Evolutionary conservation across 306 rosid species (phyloP).

Genomic region (Abrus pulchellus): DNA sequence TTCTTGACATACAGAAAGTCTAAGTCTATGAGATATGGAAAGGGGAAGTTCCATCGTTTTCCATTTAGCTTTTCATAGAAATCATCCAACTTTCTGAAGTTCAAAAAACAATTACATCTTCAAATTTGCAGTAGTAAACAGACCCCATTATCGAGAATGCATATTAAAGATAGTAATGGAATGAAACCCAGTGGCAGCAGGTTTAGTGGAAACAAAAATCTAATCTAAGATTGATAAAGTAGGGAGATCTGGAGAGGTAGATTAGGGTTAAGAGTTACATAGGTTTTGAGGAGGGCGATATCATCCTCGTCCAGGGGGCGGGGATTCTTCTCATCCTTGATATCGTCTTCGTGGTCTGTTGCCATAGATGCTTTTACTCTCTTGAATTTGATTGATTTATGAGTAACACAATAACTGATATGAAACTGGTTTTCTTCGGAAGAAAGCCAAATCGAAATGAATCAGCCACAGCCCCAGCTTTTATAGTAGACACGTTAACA

Average conservation of each 20-base stretch:
- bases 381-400: too few relatives aligned
- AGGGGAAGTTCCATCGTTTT: too few relatives aligned
- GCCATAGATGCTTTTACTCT: constrained; percentile 56
- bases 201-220: neutral
- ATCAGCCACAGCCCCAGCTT: too few relatives aligned
- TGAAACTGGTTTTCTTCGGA: neutral
- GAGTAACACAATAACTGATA: too few relatives aligned
- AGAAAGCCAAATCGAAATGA: neutral
- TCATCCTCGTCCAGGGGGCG: constrained; percentile 93
- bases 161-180: neutral
- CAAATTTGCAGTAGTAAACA: neutral
- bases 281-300: constrained; percentile 86
- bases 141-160: neutral
- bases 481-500: too few relatives aligned
- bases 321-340: constrained; percentile 92
- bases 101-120: neutral
- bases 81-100: too few relatives aligned
- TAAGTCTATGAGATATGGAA: too few relatives aligned
- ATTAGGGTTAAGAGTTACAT: constrained; percentile 60
- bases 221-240: neutral
- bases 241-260: neutral
- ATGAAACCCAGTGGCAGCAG: neutral
- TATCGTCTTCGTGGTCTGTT: constrained; percentile 69
- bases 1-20: too few relatives aligned
- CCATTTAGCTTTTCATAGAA: too few relatives aligned